Base-by-base conservation (phyloP, 176 grass and related monocot genomes). In the Saccharum spontaneum region DNA sequence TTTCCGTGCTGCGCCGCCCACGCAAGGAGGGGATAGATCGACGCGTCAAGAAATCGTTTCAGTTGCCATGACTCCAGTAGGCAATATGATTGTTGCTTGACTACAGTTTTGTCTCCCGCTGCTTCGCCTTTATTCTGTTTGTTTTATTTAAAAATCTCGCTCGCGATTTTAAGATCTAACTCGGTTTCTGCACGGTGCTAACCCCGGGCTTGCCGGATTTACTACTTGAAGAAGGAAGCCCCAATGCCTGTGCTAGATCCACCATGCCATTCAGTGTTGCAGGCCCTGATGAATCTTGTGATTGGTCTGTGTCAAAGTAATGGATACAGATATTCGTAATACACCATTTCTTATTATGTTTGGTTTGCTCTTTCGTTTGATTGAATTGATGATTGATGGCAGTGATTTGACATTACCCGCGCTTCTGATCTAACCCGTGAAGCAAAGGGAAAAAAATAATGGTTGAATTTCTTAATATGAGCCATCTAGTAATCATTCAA, bases 71-170 rank as follows among this genome's bases (percentile, higher is more conserved):
- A 0, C 71, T 28, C 84, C 38, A 43, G 85, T 92, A 88, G 85
- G 85, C 82, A 87, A 86, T 89, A 81, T 67, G 90, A 84, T 90
- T 95, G 90, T 90, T 95, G 85, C 90, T 90, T 86, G 87, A 82
- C 85, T 63, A 90, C 88, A 92, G 15, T 84, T 23, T 71, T 4
- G 0, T 26, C 18, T 4, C 1, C 7, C 4, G 30, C 3, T 15
- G 0, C 22, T 44, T 54, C 0, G 5, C 10, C 54, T 36, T 36
- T 7, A 1, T 24, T 66, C 0, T 11, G 23, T 30, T 16, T 15
- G 20, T 10, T 10, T 22, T 18, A 8, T 79, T 75, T 26, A 13
- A 34, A 45, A 13, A 6, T 31, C 26, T 10, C 14, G n/a, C 3
- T 49, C 1, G 2, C 4, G 16, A 4, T 79, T 65, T 11, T 0